Percentiles rank a stretch among this genome's conserved stretches.
These are phyloP conservation scores for Penicillium maclennaniae DNA, from an alignment of 495 filamentous ascomycete species.

Conservation along the genomic window DNA sequence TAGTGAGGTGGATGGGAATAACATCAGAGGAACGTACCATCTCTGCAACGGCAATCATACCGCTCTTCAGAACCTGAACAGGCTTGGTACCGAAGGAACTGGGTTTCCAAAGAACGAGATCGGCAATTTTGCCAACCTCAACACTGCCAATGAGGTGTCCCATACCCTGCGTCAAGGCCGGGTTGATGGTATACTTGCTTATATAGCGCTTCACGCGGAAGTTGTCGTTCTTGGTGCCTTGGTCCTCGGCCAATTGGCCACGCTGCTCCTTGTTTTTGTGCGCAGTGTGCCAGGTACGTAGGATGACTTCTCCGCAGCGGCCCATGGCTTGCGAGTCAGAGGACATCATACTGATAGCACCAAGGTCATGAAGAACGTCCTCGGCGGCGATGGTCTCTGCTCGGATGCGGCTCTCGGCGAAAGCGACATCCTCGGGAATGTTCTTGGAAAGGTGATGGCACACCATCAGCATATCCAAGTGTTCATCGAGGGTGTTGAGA, in stretches of 20 bases:
- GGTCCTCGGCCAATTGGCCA: slow-evolving; percentile 71
- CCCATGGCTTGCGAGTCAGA: slow-evolving; percentile 98
- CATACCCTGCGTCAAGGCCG: slow-evolving; percentile 92
- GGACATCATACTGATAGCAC: slow-evolving; percentile 98
- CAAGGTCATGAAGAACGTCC: slow-evolving; percentile 93
- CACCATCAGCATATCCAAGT: slow-evolving; percentile 98
- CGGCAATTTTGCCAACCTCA: slow-evolving; percentile 87
- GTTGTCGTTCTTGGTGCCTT: slow-evolving; percentile 82
- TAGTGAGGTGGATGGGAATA: neutral
- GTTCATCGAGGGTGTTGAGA: slow-evolving; percentile 89
- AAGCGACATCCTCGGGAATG: slow-evolving; percentile 94
- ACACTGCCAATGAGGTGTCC: slow-evolving; percentile 81
- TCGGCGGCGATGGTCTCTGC: slow-evolving; percentile 97
- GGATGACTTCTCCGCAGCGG: slow-evolving; percentile 89
- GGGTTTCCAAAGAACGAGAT: slow-evolving; percentile 86
- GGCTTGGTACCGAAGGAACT: slow-evolving; percentile 89
- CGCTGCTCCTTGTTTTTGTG: slow-evolving; percentile 96
- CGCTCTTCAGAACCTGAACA: slow-evolving; percentile 77
- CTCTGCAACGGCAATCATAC: slow-evolving; percentile 78
- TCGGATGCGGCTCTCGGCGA: slow-evolving; percentile 91
- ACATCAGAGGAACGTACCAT: slow-evolving; percentile 57
- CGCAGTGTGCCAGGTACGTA: slow-evolving; percentile 95
- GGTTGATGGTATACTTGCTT: slow-evolving; percentile 97
- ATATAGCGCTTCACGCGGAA: slow-evolving; percentile 91
- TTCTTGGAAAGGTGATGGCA: slow-evolving; percentile 92